Base-by-base conservation (phyloP, 768 basidiomycete genomes). In the Leucosporidium creatinivorum region DNA sequence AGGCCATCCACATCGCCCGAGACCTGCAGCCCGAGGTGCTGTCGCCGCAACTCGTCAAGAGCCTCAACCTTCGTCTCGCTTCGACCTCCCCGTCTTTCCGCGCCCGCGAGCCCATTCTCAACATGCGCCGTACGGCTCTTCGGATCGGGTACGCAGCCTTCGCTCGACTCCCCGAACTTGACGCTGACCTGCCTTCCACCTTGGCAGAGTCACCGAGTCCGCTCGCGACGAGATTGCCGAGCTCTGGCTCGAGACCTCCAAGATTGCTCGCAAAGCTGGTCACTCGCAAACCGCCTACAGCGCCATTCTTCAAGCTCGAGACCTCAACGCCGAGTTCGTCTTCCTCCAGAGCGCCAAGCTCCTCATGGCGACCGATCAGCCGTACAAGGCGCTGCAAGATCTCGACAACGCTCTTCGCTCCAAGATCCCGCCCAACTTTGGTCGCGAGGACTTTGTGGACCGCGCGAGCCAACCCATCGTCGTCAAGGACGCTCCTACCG, bases 251-350 rank as follows among this genome's bases (percentile, higher is more conserved):
- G 82, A 85, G 31, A 97, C 88, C 67, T 88, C 93, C n/a, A 97
- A 93, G 77, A 92, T 93, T 64, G 96, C 96, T 44, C 82, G 96
- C 44, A 99, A 97, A 76, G 89, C 93, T 4, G 89, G 91, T 0
- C 93, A 98, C 76, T 87, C 85, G 82, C 94, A 97, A 79, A 97
- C 94, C 0, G 92, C 96, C 3, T 99, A 98, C 77, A 96, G 90
- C 75, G 93, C 96, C 9, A 85, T 89, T 70, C 82, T 99, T 0
- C 96, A 99, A 78, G 91, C 93, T 0, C 68, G 72, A 44, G 84
- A 86, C 64, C 87, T 90, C 74, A 82, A 81, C 69, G 82, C 85
- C 26, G 83, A 86, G 0, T 92, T 87, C 75, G 84, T 87, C 23
- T 96, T 93, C 79, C 82, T 97, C 59, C 89, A 98, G 76, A 91